Evolutionary conservation across 441 rosid species (phyloP), one percentile per base, ranked within the genome.

Genomic region (Euphorbia celastroides): DNA sequence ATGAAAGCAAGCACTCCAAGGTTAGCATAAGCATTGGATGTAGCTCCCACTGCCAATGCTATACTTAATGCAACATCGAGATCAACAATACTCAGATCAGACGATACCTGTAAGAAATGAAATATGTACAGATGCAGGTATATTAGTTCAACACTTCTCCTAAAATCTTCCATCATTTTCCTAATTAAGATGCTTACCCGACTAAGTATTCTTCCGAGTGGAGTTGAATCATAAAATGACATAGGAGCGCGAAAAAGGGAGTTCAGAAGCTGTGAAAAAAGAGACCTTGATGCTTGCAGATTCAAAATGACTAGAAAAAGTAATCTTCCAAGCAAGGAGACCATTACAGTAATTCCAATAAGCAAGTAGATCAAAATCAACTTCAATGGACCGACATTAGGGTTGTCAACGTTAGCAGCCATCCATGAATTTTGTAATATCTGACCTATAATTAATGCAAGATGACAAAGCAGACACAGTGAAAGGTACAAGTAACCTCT

Each of bases 161-260:
- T 32, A 25, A 20, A 36, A 28, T 10, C 41, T 38, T 17, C 31
- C 20, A 20, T 25, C 28, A 54, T 22, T 69, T 64, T 55, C 27
- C 25, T 52, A 38, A 60, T 46, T 7, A 28, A 61, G 69, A 70
- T 61, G 61, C 76, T 48, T 83, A 95, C 99, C 77, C 98, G 84
- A 70, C 97, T 87, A 51, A 95, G 97, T 70, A 95, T 87, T 78
- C 99, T 78, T 74, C 99, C 99, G 17, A 95, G 84, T 52, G 97
- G 99, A 0, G 97, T 95, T 70, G 97, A 92, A 79, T 95, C 98
- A 50, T 87, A 92, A 71, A 95, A 90, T 0, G 93, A 87, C 98
- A 92, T 90, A 32, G 98, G 99, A 6, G 97, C 97, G 30, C 86
- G 86, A 67, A 92, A 95, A 64, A 95, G 96, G 52, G 98, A 92